phyloP scores from a whole-genome alignment of 371 early-diverging fungal species.

The Rhizopus stolonifer region DNA sequence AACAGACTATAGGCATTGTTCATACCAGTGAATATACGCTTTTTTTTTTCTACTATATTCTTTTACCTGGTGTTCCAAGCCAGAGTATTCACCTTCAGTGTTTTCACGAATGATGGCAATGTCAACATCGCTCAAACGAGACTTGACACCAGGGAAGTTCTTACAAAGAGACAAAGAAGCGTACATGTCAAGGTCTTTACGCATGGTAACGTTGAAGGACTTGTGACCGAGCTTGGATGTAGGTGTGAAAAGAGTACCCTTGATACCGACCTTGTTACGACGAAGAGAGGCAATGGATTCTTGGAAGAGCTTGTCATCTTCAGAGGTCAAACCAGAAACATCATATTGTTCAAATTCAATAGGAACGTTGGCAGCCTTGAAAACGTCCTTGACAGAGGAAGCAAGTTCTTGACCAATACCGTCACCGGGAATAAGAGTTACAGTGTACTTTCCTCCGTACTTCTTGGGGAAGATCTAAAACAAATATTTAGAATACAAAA shows the following conservation, averaged over 20 bases:
- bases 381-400: constrained; percentile 87
- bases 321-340: constrained; percentile 83
- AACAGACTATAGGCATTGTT: constrained; percentile 64
- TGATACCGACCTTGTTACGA: constrained; percentile 94
- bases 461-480: constrained; percentile 7
- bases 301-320: constrained; percentile 72
- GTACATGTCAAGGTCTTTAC: constrained; percentile 94
- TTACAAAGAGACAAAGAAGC: constrained; percentile 86
- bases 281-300: constrained; percentile 87
- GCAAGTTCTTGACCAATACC: constrained; percentile 95
- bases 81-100: constrained; percentile 98
- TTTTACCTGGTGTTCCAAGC: constrained; percentile 89
- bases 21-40: background rate
- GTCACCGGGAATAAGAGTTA: constrained; percentile 97
- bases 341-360: constrained; percentile 95
- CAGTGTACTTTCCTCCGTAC: constrained; percentile 31
- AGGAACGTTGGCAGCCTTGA: constrained; percentile 89
- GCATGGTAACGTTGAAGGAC: constrained; percentile 92
- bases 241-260: constrained; percentile 96
- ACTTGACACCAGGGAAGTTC: constrained; percentile 79
- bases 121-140: constrained; percentile 90
- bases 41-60: background rate
- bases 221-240: constrained; percentile 77
- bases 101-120: constrained; percentile 98
- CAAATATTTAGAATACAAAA: background rate